A percentile compares a stretch with the other conserved stretches of the same genome.
phyloP scores from a whole-genome alignment of 2,329 filamentous ascomycete genomes.

The Clonostachys byssicola region DNA sequence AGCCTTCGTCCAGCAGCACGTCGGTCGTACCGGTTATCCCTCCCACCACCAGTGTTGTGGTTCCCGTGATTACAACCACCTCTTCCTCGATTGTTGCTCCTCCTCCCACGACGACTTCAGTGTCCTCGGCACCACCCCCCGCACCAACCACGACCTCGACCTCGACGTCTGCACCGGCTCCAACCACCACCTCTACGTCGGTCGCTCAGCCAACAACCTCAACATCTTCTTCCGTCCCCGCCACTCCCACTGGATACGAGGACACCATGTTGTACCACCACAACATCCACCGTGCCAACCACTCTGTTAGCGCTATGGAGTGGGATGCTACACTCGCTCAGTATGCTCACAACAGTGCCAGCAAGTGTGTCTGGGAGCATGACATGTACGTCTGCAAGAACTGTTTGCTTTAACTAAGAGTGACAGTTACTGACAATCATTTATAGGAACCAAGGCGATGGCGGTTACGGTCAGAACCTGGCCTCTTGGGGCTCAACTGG shows the following conservation, averaged over 20 bases:
- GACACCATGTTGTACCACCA: constrained; percentile 62
- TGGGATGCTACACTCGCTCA: constrained; percentile 64
- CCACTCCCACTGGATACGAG: constrained; percentile 13
- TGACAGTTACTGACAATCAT: constrained; percentile 20
- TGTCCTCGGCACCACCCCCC: not conserved
- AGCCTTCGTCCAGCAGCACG: constrained; percentile 2
- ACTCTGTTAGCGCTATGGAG: constrained; percentile 60
- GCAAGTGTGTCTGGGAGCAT: constrained; percentile 69
- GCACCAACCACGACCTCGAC: constrained; percentile 1
- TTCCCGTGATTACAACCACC: constrained; percentile 2
- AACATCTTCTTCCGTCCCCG: constrained; percentile 12
- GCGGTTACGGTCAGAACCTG: constrained; percentile 88
- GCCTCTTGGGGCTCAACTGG: constrained; percentile 53
- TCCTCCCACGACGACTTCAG: not conserved
- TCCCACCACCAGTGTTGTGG: not conserved
- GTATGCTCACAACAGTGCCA: constrained; percentile 61
- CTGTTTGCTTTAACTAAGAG: constrained; percentile 7
- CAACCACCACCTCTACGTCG: constrained; percentile 4
- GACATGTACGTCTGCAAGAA: constrained; percentile 54
- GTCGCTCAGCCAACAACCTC: constrained; percentile 3
- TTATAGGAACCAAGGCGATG: constrained; percentile 47
- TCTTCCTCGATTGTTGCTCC: not conserved
- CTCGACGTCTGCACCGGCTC: constrained; percentile 4
- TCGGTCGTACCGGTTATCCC: constrained; percentile 1
- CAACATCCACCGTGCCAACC: constrained; percentile 83